Percentiles rank a stretch among this genome's conserved stretches.
These are phyloP conservation scores for Escovopsis sp. DNA, from an alignment of 2,329 filamentous ascomycete genomes.

Conservation along the genomic window DNA sequence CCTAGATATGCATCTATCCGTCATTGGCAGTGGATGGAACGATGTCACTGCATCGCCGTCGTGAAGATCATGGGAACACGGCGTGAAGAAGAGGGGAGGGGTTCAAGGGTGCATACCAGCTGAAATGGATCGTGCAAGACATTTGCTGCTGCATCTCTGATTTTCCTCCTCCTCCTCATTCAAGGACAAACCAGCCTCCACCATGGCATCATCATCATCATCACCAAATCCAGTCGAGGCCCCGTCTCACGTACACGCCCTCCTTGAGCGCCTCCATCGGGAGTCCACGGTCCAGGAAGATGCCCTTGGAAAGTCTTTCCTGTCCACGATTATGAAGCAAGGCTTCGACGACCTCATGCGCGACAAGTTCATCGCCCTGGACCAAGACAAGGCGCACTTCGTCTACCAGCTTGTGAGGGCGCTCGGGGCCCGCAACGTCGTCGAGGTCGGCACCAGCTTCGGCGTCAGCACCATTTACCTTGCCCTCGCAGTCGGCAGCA, in stretches of 20 bases:
- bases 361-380: slow-evolving; percentile 45
- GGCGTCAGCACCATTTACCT: slow-evolving; percentile 50
- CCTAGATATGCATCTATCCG: too few species aligned
- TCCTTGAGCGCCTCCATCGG: slow-evolving; percentile 14
- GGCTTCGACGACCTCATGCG: slow-evolving; percentile 21
- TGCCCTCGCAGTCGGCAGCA: slow-evolving; percentile 39
- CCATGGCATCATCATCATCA: neutral
- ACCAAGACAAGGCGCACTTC: slow-evolving; percentile 41
- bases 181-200: neutral
- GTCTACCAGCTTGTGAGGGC: slow-evolving; percentile 38
- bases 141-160: too few species aligned
- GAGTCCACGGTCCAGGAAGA: slow-evolving; percentile 13
- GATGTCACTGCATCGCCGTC: too few species aligned
- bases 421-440: slow-evolving; percentile 32
- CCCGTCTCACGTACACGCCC: slow-evolving; percentile 1
- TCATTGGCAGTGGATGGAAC: too few species aligned
- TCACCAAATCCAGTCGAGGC: neutral
- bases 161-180: too few species aligned
- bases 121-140: too few species aligned
- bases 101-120: too few species aligned
- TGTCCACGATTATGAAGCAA: neutral
- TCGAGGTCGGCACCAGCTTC: slow-evolving; percentile 48
- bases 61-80: too few species aligned
- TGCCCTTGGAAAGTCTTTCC: slow-evolving; percentile 1
- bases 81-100: too few species aligned